Evolutionary conservation across 805 yeast genomes (phyloP), one percentile per base, ranked within the genome.

Genomic region (Nakazawaea pomicola): DNA sequence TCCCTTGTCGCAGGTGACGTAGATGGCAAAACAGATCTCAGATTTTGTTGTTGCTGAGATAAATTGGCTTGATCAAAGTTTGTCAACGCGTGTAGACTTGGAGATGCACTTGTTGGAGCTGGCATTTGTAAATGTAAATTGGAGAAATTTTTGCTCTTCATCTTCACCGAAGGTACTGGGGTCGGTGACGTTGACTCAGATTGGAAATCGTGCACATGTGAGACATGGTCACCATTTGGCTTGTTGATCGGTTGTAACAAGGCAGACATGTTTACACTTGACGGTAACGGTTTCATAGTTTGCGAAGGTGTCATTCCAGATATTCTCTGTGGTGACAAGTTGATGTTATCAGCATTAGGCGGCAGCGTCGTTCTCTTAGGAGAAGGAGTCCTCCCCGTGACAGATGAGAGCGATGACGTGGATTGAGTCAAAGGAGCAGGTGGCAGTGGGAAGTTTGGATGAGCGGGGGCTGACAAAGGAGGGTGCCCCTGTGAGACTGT

Each of bases 71-170:
- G 31, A 14, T 40, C 46, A 7, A 33, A 24, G 16, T 48, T 43
- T 10, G 49, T 32, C 17, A 46, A 40, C 8, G 54, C 53, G 58
- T 44, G 47, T 39, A n/a, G 50, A 53, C 32, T 57, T 54, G 49
- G 61, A 55, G 35, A 68, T 60, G 46, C 67, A 56, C n/a, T 68
- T 0, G 80, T 70, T 1, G 91, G 90, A 3, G 78, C 70, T 3
- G 90, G 91, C 89, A 83, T 83, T 55, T 83, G 89, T 16, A 83
- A 67, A 45, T 78, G 76, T 33, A 81, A 59, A 27, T 80, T 72
- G 1, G 81, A 78, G 44, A 76, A 70, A 25, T 72, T 70, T 30
- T 72, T 62, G 33, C 64, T 17, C 27, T 19, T 31, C 17, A 16
- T 15, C 19, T 24, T 33, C 6, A 17, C n/a, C 8, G 31, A 20